Evolutionary conservation across 305 asterid species (phyloP), one percentile per base, ranked within the genome.

Genomic region (Solanum chacoense): DNA sequence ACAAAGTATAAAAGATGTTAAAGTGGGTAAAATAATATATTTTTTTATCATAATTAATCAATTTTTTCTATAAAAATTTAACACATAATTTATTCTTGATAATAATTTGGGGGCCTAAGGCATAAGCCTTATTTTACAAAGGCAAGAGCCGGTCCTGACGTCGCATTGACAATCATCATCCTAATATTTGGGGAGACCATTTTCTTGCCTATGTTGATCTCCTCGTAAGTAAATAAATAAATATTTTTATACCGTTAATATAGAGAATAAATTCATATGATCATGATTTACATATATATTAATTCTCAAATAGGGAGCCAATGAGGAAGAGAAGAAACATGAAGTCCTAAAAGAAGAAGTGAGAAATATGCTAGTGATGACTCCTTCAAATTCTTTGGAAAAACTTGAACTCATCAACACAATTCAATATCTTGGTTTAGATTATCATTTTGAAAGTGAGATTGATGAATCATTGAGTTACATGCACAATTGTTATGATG

Each of bases 361-460:
- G 35, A 90, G 28, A 76, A 88, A 85, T 3, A 59, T 91, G 87
- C 4, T 92, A 11, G 63, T 18, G 8, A 34, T 74, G 71, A 40
- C 87, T 10, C 88, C 87, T 12, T 31, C 88, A 32, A 31, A 81
- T 22, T 88, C 91, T 10, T 7, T 11, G 28, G 45, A 36, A 31
- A 92, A 91, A 38, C 8, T 91, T 32, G 88, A 90, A 3, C 84
- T 92, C 50, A 91, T 93, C 28, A 92, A 92, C 88, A 88, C 89
- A 6, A 92, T 93, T 63, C 92, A 92, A 86, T 91, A 92, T 3
- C 93, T 93, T 28, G 94, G 96, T 12, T 89, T 94, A n/a, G 74
- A 45, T 31, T 92, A 93, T 31, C 94, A 93, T 86, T 94, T 93
- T 45, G 89, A 90, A 10, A 11, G 63, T 6, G 93, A 92, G 88